Conservation (phyloP, 495 filamentous ascomycete genomes). For the Neurospora sp. region DNA sequence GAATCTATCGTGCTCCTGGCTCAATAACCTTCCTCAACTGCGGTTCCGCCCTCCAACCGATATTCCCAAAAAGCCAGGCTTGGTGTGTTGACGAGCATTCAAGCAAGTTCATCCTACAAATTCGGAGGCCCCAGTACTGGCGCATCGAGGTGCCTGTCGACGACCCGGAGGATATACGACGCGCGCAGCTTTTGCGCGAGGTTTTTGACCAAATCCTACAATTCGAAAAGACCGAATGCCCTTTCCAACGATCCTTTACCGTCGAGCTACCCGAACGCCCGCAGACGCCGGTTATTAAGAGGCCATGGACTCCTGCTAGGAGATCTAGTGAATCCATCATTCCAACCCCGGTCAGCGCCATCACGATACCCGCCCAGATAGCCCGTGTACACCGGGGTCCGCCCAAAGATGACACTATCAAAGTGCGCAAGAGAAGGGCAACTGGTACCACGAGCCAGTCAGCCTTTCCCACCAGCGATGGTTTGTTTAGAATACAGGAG, state of each 20-base stretch:
- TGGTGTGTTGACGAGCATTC: constrained; percentile 85
- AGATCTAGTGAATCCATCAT: constrained; percentile 24
- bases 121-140: constrained; percentile 72
- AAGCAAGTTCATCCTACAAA: constrained; percentile 69
- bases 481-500: background rate
- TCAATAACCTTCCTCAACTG: constrained; percentile 80
- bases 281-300: constrained; percentile 53
- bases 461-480: background rate
- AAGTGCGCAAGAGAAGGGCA: background rate
- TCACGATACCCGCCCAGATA: constrained; percentile 12
- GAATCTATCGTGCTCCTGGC: constrained; percentile 70
- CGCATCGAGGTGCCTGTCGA: constrained; percentile 71
- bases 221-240: constrained; percentile 81
- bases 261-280: constrained; percentile 65
- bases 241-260: constrained; percentile 66
- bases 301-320: constrained; percentile 56
- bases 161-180: constrained; percentile 45
- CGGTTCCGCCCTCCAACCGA: constrained; percentile 66
- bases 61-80: constrained; percentile 77
- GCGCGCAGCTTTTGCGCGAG: constrained; percentile 54
- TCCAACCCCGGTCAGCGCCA: constrained; percentile 10
- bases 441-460: background rate
- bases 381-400: constrained; percentile 9
- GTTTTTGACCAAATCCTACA: constrained; percentile 61
- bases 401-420: constrained; percentile 1